Base-by-base conservation (phyloP, 1,284 basidiomycete species). In the Neonothopanus nambi region DNA sequence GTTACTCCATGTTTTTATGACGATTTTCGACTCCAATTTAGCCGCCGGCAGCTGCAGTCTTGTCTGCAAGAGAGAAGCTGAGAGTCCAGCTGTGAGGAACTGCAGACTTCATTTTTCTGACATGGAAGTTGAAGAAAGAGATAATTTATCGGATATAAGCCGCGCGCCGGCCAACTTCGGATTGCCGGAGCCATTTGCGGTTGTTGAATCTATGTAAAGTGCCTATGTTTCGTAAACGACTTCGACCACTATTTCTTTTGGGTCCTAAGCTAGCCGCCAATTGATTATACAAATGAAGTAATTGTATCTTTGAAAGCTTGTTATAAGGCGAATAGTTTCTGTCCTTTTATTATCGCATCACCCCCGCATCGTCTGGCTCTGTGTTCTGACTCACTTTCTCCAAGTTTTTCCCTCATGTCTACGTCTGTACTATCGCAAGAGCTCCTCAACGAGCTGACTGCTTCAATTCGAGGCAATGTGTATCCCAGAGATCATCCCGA, bases 401-500 rank as follows among this genome's bases (percentile, higher is more conserved):
- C 21, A 39, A 33, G 35, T 12, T 20, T 39, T 41, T 28, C 17
- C 20, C 46, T 28, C n/a, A 36, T 44, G 24, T 35, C 33, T 37
- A 33, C 39, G 30, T 23, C 30, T 33, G 7, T 42, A 17, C 28
- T 52, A 30, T 35, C 46, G 26, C 21, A 51, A 30, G 17, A 46
- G 13, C 38, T 53, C 20, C 17, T 53, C 12, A n/a, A 47, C 5
- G 55, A 57, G 20, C 54, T 58, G 11, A 4, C 18, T 3, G 63
- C 70, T 17, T 59, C 70, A 12, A 73, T 81, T 55, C 69, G 76
- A 49, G 82, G 82, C 8, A 66, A 73, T 17, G 68, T 83, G n/a
- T 74, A 77, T 60, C 66, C 70, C 54, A 70, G 72, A 28, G 66
- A 65, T 30, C 73, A 80, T 53, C 55, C 73, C 26, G 73, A 70